Evolutionary conservation across 495 filamentous ascomycete genomes (phyloP), one percentile per base, ranked within the genome.

Genomic region (Opeltia flavorubescens): DNA sequence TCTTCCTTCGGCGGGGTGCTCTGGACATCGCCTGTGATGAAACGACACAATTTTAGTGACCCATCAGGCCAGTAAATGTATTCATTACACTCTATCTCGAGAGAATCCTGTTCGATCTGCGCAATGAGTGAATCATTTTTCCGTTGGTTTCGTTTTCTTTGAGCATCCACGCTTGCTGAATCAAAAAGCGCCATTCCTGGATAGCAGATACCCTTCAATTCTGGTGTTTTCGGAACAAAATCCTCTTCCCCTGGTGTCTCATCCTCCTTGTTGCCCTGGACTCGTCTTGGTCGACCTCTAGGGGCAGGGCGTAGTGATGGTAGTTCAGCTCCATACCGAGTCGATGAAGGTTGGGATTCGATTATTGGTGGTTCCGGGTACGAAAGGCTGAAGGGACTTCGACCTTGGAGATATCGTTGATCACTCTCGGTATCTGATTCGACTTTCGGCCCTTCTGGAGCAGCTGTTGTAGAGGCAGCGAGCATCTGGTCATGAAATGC

Each of bases 171-270:
- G 1, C 77, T 85, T 6, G 88, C 88, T 9, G 86, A 81, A 57
- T 95, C 88, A 55, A 93, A 94, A 17, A 89, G 63, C 44, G 80
- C 77, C 88, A 95, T 95, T 7, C 88, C 88, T 3, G 83, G 83
- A 70, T 77, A 93, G 39, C 74, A 59, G 6, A 84, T 62, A 0
- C 88, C 88, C 60, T 94, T 94, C 49, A 95, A 66, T 56, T 68
- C 24, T 68, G 43, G 60, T 62, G 45, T 51, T 56, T 39, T 45
- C 2, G 40, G 18, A 21, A 12, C n/a, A 43, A 62, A 57, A 36
- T 59, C 44, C 20, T 68, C 64, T 25, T 68, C 69, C 31, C 66
- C 63, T n/a, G 61, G 54, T 17, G 62, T 58, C 9, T 56, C 53
- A 17, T 62, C 65, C 21, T 64, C 51, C 4, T 17, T 4, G 29